Conservation (phyloP, 768 basidiomycete species). For the Mycena crocata region DNA sequence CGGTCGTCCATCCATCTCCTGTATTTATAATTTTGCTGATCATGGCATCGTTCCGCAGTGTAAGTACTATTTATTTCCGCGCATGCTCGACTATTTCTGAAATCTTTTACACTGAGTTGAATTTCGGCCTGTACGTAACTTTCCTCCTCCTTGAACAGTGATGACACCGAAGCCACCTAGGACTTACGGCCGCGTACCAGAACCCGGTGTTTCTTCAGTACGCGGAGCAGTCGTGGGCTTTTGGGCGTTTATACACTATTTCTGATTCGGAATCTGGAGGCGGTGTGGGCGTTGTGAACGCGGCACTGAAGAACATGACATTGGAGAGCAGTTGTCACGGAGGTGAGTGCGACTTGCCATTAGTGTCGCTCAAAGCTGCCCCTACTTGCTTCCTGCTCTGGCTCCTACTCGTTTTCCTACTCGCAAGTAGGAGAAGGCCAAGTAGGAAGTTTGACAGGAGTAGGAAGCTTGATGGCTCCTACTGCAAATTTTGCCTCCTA, state of each 20-base stretch:
- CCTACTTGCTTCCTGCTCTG: too few species aligned
- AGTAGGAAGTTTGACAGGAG: too few species aligned
- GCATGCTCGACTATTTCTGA: too few species aligned
- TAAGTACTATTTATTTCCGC: too few species aligned
- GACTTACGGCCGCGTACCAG: slow-evolving; percentile 24
- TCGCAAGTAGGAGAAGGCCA: too few species aligned
- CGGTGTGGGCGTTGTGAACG: background rate
- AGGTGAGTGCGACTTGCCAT: too few species aligned
- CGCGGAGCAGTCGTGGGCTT: slow-evolving; percentile 24
- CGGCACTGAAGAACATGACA: background rate
- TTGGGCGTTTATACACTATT: slow-evolving; percentile 13
- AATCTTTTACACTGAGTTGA: background rate
- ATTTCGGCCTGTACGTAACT: background rate
- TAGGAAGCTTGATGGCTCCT: too few species aligned
- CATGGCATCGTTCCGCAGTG: too few species aligned
- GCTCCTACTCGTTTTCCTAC: too few species aligned
- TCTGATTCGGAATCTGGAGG: too few species aligned
- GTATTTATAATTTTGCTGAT: background rate
- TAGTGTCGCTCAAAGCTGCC: too few species aligned
- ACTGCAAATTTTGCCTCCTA: too few species aligned
- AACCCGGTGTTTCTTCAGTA: slow-evolving; percentile 8
- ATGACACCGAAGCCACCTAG: background rate
- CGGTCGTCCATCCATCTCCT: background rate
- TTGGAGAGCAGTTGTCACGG: background rate
- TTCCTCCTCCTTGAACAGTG: background rate